These are phyloP conservation scores for Coniferiporia sulphurascens DNA, from an alignment of 1,284 basidiomycete genomes.

Conservation along the genomic window DNA sequence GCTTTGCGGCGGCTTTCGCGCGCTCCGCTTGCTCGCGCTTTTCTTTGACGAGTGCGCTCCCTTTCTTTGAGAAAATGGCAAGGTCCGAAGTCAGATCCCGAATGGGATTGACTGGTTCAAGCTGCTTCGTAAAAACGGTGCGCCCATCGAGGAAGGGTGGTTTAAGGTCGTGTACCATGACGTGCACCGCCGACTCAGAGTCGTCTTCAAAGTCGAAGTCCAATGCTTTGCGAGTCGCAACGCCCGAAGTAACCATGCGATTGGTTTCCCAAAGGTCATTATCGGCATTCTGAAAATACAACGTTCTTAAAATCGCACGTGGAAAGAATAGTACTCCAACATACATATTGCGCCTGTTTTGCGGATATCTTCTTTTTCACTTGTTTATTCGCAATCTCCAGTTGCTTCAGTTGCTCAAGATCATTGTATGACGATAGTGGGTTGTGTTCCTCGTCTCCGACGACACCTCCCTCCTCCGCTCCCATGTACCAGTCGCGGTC, in stretches of 20 bases:
- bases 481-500: slow-evolving; percentile 94
- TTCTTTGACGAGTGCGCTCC: slow-evolving; percentile 89
- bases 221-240: slow-evolving; percentile 80
- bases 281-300: slow-evolving; percentile 79
- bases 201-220: slow-evolving; percentile 94
- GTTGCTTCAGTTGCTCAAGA: slow-evolving; percentile 64
- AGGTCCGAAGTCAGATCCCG: slow-evolving; percentile 92
- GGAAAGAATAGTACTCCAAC: slow-evolving; percentile 26
- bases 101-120: slow-evolving; percentile 97
- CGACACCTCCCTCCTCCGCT: slow-evolving; percentile 81
- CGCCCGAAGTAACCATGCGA: slow-evolving; percentile 93
- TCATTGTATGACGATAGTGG: slow-evolving; percentile 91
- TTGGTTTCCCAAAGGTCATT: slow-evolving; percentile 99
- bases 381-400: slow-evolving; percentile 76
- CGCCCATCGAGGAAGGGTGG: slow-evolving; percentile 97
- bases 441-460: slow-evolving; percentile 89
- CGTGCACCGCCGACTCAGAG: slow-evolving; percentile 91
- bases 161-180: slow-evolving; percentile 95
- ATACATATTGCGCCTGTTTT: slow-evolving; percentile 88
- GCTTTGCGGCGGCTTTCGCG: slow-evolving; percentile 92
- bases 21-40: slow-evolving; percentile 95
- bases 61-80: slow-evolving; percentile 95
- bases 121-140: slow-evolving; percentile 93
- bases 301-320: slow-evolving; percentile 1
- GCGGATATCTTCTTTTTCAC: slow-evolving; percentile 87